Base-by-base conservation (phyloP, 495 filamentous ascomycete genomes). In the Glutinoglossum americanum region DNA sequence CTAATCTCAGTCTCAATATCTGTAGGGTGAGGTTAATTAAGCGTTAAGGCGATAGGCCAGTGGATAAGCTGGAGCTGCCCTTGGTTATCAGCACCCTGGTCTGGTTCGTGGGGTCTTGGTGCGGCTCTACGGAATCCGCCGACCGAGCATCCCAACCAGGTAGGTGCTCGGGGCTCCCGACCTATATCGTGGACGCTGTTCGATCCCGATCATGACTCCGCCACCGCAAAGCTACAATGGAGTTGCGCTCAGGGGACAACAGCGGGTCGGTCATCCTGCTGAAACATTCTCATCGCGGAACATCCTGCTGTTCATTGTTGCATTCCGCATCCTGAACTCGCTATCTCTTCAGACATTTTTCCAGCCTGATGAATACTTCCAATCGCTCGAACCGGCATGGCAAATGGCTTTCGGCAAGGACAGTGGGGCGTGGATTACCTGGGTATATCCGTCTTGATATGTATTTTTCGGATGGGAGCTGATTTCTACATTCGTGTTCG, bases 361-460 rank as follows among this genome's bases (percentile, higher is more conserved):
- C 72, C 92, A 99, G 68, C 92, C 92, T n/a, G 92, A 99, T 72
- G 92, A 99, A 67, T 97, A 85, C 73, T 99, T 89, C 62, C 92
- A 99, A 65, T 85, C 89, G 6, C 75, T 99, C 11, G 92, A 99
- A 66, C 93, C 92, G 39, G 92, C 92, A 60, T 97, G 90, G 89
- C 74, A 82, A 67, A 73, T 90, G 49, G 83, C 85, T 0, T 97
- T 96, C 71, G 90, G 88, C 9, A 60, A 67, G 15, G 66, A 76
- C 19, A 82, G 82, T 67, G 85, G 85, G 41, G 85, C 89, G 23
- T 97, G 89, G 88, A 74, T 99, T 62, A 99, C 93, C 57, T 99
- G 92, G 92, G 90, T 94, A 71, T 60, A 76, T 72, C 5, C 13
- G 3, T 17, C 5, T 37, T 45, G 47, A 54, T 33, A 37, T 56